phyloP scores from a whole-genome alignment of 1,284 basidiomycete species.

The Malassezia obtusa region DNA sequence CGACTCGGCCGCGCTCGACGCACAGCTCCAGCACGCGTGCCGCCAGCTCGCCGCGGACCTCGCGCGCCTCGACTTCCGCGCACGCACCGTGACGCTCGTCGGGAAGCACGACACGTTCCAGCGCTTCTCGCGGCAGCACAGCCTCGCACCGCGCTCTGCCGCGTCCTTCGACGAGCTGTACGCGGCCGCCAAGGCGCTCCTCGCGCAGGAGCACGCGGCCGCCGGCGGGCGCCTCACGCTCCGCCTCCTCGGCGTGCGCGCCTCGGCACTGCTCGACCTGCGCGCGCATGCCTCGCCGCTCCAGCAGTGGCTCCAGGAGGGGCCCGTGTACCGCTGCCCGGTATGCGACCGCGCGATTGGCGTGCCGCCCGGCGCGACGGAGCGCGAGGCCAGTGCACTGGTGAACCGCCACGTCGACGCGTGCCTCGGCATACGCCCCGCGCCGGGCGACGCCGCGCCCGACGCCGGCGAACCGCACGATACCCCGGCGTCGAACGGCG shows the following conservation, averaged over 20 bases:
- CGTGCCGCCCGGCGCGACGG: not conserved
- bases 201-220: conserved; percentile 26
- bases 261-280: conserved; percentile 30
- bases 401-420: conserved; percentile 7
- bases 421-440: not conserved
- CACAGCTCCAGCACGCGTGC: conserved; percentile 26
- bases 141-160: conserved; percentile 16
- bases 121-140: conserved; percentile 34
- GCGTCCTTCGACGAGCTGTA: conserved; percentile 32
- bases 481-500: no score
- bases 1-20: conserved; percentile 20
- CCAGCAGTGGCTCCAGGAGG: conserved; percentile 1
- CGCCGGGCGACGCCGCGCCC: not conserved
- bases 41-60: conserved; percentile 35
- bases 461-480: no score
- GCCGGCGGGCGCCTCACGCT: conserved; percentile 16
- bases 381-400: not conserved
- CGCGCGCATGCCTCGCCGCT: conserved; percentile 12
- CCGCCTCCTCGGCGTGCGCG: conserved; percentile 36
- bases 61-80: conserved; percentile 29
- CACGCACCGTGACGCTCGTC: conserved; percentile 34
- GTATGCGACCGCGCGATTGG: not conserved
- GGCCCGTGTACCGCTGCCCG: not conserved
- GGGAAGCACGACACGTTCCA: conserved; percentile 36
- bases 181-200: conserved; percentile 21